phyloP scores from a whole-genome alignment of 1,139 yeast species.

The Hyphopichia burtonii region DNA sequence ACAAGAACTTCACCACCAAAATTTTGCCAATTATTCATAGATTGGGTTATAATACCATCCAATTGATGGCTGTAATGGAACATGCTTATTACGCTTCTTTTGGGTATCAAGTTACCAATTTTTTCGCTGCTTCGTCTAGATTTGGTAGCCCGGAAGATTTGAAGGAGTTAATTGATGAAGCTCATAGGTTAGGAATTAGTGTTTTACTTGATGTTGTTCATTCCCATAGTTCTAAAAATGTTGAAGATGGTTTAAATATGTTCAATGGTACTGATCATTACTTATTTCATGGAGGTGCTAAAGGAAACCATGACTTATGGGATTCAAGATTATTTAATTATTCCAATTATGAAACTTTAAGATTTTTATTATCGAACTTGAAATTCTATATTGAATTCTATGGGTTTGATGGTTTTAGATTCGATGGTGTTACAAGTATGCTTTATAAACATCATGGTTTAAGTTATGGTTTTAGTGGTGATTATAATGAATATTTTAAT shows the following conservation, averaged over 20 bases:
- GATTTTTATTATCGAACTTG: slow-evolving; percentile 85
- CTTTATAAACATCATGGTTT: slow-evolving; percentile 89
- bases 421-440: slow-evolving; percentile 97
- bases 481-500: slow-evolving; percentile 86
- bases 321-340: slow-evolving; percentile 92
- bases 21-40: slow-evolving; percentile 81
- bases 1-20: slow-evolving; percentile 77
- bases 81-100: slow-evolving; percentile 98
- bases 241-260: slow-evolving; percentile 87
- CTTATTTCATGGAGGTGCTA: slow-evolving; percentile 83
- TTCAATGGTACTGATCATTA: slow-evolving; percentile 97
- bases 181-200: slow-evolving; percentile 83
- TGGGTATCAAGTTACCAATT: slow-evolving; percentile 93
- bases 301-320: slow-evolving; percentile 91
- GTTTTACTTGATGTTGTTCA: slow-evolving; percentile 92
- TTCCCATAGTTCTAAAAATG: slow-evolving; percentile 94
- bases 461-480: slow-evolving; percentile 87
- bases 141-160: slow-evolving; percentile 94
- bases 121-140: slow-evolving; percentile 86
- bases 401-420: slow-evolving; percentile 91
- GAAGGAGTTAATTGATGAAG: slow-evolving; percentile 86
- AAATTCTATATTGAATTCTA: slow-evolving; percentile 82
- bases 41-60: slow-evolving; percentile 89
- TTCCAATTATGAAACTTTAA: slow-evolving; percentile 83
- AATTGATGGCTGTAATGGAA: slow-evolving; percentile 97